Percentiles rank a stretch among this genome's conserved stretches.
Conservation (phyloP, 1,284 basidiomycete species). For the Fomitopsis palustris region DNA sequence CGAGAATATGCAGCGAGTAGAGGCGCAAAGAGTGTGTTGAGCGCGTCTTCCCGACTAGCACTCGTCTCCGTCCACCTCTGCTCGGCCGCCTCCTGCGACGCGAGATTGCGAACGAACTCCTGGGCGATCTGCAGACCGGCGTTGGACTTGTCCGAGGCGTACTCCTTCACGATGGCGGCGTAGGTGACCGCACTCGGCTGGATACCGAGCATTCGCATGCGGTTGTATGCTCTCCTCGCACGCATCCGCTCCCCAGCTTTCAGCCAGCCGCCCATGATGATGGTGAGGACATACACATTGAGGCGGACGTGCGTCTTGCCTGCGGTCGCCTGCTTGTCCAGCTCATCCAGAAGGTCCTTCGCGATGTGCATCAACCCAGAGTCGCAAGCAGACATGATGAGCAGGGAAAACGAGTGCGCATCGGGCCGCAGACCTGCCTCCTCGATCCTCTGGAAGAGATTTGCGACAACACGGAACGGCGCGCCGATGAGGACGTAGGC, state of each 20-base stretch:
- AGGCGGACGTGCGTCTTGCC: constrained; percentile 39
- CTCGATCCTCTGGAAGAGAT: constrained; percentile 62
- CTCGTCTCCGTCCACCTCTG: constrained; percentile 37
- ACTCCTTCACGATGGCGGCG: constrained; percentile 64
- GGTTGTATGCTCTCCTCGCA: constrained; percentile 71
- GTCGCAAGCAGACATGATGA: constrained; percentile 86
- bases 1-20: constrained; percentile 59
- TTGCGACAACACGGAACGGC: constrained; percentile 66
- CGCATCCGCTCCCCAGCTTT: constrained; percentile 49
- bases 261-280: constrained; percentile 81
- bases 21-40: constrained; percentile 61
- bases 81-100: constrained; percentile 25
- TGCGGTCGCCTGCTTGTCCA: constrained; percentile 46
- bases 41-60: constrained; percentile 37
- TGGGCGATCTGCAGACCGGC: constrained; percentile 56
- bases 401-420: constrained; percentile 66
- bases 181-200: constrained; percentile 73
- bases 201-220: constrained; percentile 71
- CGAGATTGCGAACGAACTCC: constrained; percentile 54
- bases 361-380: constrained; percentile 67
- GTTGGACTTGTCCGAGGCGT: constrained; percentile 44
- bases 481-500: constrained; percentile 82
- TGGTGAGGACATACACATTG: constrained; percentile 72
- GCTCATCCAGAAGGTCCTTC: constrained; percentile 62
- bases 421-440: constrained; percentile 53